Conservation (phyloP, 2,329 filamentous ascomycete species). For the Beauveria sp. region DNA sequence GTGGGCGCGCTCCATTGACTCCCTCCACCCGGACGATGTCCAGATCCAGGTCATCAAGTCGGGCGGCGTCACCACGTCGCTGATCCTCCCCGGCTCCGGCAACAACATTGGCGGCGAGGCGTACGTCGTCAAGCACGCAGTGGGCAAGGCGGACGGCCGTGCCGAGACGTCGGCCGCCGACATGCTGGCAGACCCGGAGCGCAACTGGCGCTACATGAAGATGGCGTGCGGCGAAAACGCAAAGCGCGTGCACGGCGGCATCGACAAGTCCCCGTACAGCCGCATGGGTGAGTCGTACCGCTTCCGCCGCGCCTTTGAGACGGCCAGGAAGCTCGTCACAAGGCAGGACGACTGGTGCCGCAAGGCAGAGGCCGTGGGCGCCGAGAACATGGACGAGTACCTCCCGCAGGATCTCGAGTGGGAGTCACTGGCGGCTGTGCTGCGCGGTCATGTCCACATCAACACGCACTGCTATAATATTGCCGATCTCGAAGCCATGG, state of each 20-base stretch:
- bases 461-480: conserved; percentile 68
- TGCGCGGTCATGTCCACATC: conserved; percentile 60
- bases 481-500: conserved; percentile 60
- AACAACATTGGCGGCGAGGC: conserved; percentile 69
- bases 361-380: conserved; percentile 42
- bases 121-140: conserved; percentile 60
- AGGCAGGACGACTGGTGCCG: conserved; percentile 63
- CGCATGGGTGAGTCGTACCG: conserved; percentile 63
- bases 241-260: conserved; percentile 51
- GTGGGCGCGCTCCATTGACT: conserved; percentile 60
- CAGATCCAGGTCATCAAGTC: conserved; percentile 64
- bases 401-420: conserved; percentile 55
- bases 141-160: conserved; percentile 51
- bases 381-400: conserved; percentile 46
- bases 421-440: conserved; percentile 54
- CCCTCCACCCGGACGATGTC: conserved; percentile 53
- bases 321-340: conserved; percentile 47
- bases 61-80: conserved; percentile 62
- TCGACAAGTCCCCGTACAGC: conserved; percentile 47
- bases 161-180: conserved; percentile 55
- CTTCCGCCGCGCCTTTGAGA: conserved; percentile 60
- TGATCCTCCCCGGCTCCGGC: conserved; percentile 60
- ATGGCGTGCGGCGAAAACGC: conserved; percentile 70
- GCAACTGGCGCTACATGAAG: conserved; percentile 64
- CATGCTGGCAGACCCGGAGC: conserved; percentile 58